Percentiles rank a stretch among this genome's conserved stretches.
Evolutionary conservation across 1,139 yeast species (phyloP).

Genomic region (Yamadazyma oceani): DNA sequence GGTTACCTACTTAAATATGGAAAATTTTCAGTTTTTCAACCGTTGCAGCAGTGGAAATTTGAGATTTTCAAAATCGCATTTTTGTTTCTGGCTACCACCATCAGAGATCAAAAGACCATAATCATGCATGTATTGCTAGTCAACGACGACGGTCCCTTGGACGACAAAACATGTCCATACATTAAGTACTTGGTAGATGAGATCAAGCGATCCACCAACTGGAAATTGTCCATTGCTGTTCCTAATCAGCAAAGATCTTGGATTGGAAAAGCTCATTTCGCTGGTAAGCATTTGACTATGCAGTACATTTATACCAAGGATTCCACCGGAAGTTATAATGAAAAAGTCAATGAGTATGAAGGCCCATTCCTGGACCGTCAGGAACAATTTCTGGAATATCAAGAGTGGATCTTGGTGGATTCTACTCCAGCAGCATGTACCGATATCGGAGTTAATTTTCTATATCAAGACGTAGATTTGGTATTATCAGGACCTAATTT

Average conservation of each 20-base stretch:
- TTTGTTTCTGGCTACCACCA: no score
- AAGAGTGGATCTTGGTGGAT: constrained; percentile 84
- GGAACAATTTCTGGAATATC: constrained; percentile 31
- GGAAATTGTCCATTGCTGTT: constrained; percentile 83
- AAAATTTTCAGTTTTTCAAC: constrained; percentile 8
- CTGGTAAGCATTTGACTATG: constrained; percentile 73
- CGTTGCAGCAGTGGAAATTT: no score
- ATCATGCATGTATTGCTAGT: constrained; percentile 57
- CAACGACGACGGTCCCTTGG: constrained; percentile 95
- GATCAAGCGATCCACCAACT: constrained; percentile 61
- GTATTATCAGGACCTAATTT: constrained; percentile 94
- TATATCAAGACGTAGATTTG: constrained; percentile 61
- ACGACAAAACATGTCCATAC: constrained; percentile 80
- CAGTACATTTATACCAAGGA: constrained; percentile 59
- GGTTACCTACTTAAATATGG: not conserved
- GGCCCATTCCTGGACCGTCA: constrained; percentile 66
- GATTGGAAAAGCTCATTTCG: constrained; percentile 97
- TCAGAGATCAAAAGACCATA: not conserved
- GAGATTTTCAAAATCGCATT: not conserved
- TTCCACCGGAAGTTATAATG: constrained; percentile 29
- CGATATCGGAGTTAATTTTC: constrained; percentile 82
- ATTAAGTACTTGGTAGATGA: constrained; percentile 78
- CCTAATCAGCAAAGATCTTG: constrained; percentile 85
- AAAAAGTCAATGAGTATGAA: constrained; percentile 46
- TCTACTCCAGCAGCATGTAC: constrained; percentile 97